phyloP scores from a whole-genome alignment of 495 filamentous ascomycete species.

The Neurospora sp. region DNA sequence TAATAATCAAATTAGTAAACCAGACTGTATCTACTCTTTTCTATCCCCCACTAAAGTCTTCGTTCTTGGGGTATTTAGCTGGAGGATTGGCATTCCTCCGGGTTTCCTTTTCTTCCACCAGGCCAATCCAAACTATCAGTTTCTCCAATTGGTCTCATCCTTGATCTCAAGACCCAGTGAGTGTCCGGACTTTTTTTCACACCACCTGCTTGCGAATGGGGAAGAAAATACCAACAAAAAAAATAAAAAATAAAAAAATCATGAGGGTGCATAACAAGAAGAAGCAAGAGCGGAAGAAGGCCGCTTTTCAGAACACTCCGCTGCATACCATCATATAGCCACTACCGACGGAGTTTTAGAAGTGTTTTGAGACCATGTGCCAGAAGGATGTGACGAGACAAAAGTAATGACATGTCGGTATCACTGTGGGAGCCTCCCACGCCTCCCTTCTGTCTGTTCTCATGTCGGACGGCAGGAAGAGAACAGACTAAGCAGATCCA shows the following conservation, averaged over 20 bases:
- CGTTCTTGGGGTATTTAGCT: too few relatives aligned
- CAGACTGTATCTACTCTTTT: too few relatives aligned
- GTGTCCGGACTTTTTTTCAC: too few relatives aligned
- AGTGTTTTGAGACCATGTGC: background rate
- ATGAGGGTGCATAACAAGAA: background rate
- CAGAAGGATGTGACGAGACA: background rate
- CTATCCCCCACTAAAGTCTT: too few relatives aligned
- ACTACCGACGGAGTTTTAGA: background rate
- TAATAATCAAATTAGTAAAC: too few relatives aligned
- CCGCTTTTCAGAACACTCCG: background rate
- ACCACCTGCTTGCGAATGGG: background rate
- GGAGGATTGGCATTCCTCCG: too few relatives aligned
- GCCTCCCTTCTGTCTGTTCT: background rate
- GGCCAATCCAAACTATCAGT: too few relatives aligned
- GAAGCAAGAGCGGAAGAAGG: background rate
- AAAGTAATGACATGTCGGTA: background rate
- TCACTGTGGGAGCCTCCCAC: background rate
- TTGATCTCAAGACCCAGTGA: too few relatives aligned
- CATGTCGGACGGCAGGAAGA: background rate
- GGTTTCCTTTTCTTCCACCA: too few relatives aligned
- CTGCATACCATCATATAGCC: background rate
- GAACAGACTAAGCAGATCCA: background rate
- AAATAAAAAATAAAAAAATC: background rate
- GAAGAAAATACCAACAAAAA: background rate
- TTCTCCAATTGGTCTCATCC: too few relatives aligned